Evolutionary conservation across 2,329 filamentous ascomycete species (phyloP).

Genomic region (Aspergillus hortae): DNA sequence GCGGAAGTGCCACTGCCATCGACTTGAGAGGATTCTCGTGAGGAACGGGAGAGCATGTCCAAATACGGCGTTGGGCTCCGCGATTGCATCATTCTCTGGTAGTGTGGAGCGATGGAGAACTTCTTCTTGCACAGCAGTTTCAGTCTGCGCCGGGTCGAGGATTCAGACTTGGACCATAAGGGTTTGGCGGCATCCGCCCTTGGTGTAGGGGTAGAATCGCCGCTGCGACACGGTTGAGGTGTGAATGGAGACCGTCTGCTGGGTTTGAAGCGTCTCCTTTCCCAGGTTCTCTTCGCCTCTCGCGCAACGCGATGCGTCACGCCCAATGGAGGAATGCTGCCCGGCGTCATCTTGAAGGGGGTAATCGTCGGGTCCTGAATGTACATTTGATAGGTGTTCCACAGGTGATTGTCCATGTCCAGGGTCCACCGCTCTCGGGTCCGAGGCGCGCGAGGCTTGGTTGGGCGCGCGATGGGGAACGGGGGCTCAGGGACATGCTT

Average conservation of each 20-base stretch:
- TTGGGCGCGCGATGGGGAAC: conserved; percentile 26
- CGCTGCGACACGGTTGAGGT: conserved; percentile 41
- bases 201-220: conserved; percentile 47
- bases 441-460: conserved; percentile 20
- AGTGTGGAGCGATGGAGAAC: conserved; percentile 61
- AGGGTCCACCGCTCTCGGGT: conserved; percentile 49
- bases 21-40: conserved; percentile 22
- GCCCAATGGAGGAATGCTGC: conserved; percentile 60
- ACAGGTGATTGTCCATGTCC: conserved; percentile 64
- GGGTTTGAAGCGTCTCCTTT: conserved; percentile 39
- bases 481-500: conserved; percentile 38
- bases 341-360: conserved; percentile 64
- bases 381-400: conserved; percentile 64
- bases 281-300: conserved; percentile 60
- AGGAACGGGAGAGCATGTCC: conserved; percentile 33
- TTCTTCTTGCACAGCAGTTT: conserved; percentile 60
- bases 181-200: conserved; percentile 29
- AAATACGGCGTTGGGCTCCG: conserved; percentile 59
- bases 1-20: conserved; percentile 24
- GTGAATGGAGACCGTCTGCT: conserved; percentile 14
- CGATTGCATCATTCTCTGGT: conserved; percentile 59
- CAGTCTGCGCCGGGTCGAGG: conserved; percentile 56
- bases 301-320: conserved; percentile 62
- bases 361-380: conserved; percentile 64
- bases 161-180: conserved; percentile 56